Evolutionary conservation across 2,329 filamentous ascomycete genomes (phyloP).

Genomic region (Sclerotinia sclerotiorum): DNA sequence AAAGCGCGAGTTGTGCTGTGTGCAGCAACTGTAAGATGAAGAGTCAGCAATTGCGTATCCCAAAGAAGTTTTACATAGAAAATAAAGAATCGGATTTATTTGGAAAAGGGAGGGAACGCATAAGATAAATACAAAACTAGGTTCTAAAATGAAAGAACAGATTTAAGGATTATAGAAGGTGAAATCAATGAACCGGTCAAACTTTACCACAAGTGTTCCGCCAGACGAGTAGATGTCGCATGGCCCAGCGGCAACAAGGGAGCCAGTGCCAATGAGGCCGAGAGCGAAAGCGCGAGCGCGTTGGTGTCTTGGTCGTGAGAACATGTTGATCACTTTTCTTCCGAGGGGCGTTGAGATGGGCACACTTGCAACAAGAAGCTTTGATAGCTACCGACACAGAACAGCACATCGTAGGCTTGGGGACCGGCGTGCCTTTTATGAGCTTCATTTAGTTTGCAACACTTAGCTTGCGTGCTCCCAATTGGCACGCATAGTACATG

Average conservation of each 20-base stretch:
- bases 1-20: conserved; percentile 65
- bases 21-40: conserved; percentile 49
- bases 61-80: neutral
- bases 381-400: neutral
- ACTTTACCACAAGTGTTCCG: conserved; percentile 51
- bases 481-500: conserved; percentile 7
- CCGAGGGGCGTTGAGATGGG: conserved; percentile 14
- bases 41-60: neutral
- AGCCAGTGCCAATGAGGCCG: conserved; percentile 41
- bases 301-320: conserved; percentile 37
- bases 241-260: conserved; percentile 53
- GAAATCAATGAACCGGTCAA: neutral
- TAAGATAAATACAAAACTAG: neutral
- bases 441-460: neutral
- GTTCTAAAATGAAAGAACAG: too few relatives aligned
- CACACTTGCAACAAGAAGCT: conserved; percentile 3
- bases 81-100: too few relatives aligned
- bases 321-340: conserved; percentile 37
- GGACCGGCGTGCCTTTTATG: neutral
- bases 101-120: neutral
- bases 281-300: conserved; percentile 34
- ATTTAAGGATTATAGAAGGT: neutral
- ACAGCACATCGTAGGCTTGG: neutral
- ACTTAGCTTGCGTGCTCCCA: neutral
- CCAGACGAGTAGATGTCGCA: conserved; percentile 62